A percentile compares a stretch with the other conserved stretches of the same genome.
Conservation (phyloP, 169 alveolate species). For the Eimeria falciformis region DNA sequence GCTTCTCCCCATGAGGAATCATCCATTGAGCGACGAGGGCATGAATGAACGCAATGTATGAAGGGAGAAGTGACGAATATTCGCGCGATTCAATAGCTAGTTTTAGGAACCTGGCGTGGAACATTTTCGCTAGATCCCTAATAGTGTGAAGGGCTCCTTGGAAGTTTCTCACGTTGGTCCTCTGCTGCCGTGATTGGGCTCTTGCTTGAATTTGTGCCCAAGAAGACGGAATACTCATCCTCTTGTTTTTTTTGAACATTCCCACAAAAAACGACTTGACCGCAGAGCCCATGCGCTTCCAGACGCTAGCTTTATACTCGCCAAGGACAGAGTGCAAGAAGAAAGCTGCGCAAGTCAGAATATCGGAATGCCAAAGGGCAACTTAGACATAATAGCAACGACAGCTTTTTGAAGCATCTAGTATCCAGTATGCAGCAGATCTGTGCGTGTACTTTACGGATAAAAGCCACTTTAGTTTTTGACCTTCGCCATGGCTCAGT, state of each 20-base stretch:
- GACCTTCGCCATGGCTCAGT: too few relatives aligned
- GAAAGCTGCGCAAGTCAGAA: conserved; percentile 37
- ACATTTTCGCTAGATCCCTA: conserved; percentile 8
- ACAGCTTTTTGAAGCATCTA: background rate
- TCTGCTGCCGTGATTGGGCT: background rate
- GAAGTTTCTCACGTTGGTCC: background rate
- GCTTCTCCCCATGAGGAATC: background rate
- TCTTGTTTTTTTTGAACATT: conserved; percentile 23
- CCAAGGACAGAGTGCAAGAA: conserved; percentile 61
- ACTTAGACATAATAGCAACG: background rate
- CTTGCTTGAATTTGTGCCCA: conserved; percentile 28
- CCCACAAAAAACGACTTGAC: conserved; percentile 56
- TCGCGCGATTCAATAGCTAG: background rate
- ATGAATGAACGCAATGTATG: conserved; percentile 5
- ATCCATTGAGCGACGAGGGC: conserved; percentile 61
- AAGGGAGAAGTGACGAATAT: background rate
- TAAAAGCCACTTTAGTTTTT: background rate
- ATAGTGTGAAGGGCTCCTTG: conserved; percentile 62
- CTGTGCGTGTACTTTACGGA: background rate
- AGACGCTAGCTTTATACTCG: conserved; percentile 19
- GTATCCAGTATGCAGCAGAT: background rate
- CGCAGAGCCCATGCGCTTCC: conserved; percentile 9
- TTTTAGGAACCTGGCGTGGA: conserved; percentile 14
- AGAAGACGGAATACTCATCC: conserved; percentile 28
- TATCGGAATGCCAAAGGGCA: background rate